These are phyloP conservation scores for Trichoderma orchidacearum DNA, from an alignment of 495 filamentous ascomycete genomes.

Conservation along the genomic window DNA sequence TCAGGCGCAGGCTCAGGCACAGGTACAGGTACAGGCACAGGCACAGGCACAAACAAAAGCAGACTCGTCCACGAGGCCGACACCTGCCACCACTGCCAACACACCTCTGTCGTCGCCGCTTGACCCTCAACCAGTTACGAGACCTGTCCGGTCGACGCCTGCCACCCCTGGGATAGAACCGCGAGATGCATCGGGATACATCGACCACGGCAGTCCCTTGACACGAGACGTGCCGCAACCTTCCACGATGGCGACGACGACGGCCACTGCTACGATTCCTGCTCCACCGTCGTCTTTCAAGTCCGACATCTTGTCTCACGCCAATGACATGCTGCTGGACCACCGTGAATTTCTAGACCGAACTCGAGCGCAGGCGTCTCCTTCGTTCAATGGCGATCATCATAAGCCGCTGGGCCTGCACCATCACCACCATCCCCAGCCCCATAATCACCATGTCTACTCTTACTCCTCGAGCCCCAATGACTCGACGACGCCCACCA, in stretches of 20 bases:
- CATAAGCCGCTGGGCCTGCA: constrained; percentile 5
- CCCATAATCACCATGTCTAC: constrained; percentile 3
- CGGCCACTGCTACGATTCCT: constrained; percentile 7
- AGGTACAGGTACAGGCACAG: too few species aligned
- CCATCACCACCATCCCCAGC: constrained; percentile 3
- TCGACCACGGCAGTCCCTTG: constrained; percentile 3
- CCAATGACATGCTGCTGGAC: constrained; percentile 21
- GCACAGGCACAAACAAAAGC: neutral
- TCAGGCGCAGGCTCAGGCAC: neutral
- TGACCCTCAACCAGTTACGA: neutral
- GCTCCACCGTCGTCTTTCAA: constrained; percentile 8
- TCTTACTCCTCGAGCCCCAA: constrained; percentile 5
- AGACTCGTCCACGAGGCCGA: neutral
- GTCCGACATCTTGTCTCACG: constrained; percentile 14
- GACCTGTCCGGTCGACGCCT: neutral
- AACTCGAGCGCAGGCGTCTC: constrained; percentile 15
- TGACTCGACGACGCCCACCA: constrained; percentile 5
- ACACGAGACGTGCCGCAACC: neutral
- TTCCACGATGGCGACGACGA: constrained; percentile 8
- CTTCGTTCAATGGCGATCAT: constrained; percentile 28
- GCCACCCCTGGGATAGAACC: neutral
- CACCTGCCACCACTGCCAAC: neutral
- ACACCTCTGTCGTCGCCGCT: neutral
- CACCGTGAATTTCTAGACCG: constrained; percentile 20
- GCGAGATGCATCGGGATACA: constrained; percentile 9